phyloP scores from a whole-genome alignment of 148 eudicot species.

The Fallopia convolvulus region DNA sequence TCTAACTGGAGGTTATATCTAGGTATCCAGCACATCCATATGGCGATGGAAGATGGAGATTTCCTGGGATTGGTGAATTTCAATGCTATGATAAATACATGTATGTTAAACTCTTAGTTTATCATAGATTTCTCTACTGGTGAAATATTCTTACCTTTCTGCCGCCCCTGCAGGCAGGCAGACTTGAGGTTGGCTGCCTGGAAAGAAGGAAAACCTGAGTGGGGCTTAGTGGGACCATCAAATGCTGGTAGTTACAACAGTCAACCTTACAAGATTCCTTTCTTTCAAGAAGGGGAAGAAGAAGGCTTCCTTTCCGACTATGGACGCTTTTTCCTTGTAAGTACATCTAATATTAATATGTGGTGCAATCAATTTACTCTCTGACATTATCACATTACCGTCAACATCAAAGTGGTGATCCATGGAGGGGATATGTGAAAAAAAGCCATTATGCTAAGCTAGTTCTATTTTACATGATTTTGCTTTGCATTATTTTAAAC shows the following conservation, averaged over 20 bases:
- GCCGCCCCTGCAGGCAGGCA: constrained; percentile 35
- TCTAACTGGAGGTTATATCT: constrained; percentile 22
- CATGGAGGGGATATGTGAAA: neutral
- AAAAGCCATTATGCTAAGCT: too few species aligned
- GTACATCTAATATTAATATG: constrained; percentile 17
- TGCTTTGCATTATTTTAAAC: neutral
- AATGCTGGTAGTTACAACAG: constrained; percentile 52
- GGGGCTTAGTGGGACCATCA: constrained; percentile 47
- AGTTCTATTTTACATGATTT: neutral
- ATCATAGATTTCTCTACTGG: neutral
- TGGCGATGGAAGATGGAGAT: constrained; percentile 54
- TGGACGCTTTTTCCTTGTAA: constrained; percentile 60
- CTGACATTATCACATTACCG: neutral
- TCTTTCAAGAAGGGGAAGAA: constrained; percentile 46
- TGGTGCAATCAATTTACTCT: neutral
- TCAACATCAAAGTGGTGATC: neutral
- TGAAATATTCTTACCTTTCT: neutral
- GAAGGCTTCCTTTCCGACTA: constrained; percentile 50
- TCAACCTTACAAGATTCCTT: constrained; percentile 39
- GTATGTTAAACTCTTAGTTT: constrained; percentile 24
- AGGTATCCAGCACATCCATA: constrained; percentile 59
- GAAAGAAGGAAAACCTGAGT: constrained; percentile 45
- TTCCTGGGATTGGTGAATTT: constrained; percentile 74
- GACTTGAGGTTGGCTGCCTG: constrained; percentile 41
- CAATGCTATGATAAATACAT: constrained; percentile 66